phyloP scores from a whole-genome alignment of 1,139 yeast genomes.

The Yamadazyma aaseri region DNA sequence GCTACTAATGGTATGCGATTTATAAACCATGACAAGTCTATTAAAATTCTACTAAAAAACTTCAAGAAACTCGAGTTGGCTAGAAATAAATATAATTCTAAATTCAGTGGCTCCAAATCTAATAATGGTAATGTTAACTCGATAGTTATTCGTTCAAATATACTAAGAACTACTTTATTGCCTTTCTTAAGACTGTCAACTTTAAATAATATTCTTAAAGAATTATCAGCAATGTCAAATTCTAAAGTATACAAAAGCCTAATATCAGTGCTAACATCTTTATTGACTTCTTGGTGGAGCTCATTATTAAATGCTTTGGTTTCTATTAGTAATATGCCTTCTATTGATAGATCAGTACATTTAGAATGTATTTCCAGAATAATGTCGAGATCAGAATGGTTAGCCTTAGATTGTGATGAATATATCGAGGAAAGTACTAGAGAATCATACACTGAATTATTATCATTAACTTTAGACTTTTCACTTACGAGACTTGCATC shows the following conservation, averaged over 20 bases:
- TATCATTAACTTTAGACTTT: constrained; percentile 56
- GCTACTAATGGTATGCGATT: background rate
- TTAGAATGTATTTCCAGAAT: constrained; percentile 72
- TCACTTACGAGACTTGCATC: constrained; percentile 51
- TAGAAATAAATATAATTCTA: constrained; percentile 48
- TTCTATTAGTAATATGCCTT: constrained; percentile 22
- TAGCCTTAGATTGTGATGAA: constrained; percentile 19
- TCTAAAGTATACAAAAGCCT: constrained; percentile 32
- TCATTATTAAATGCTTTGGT: constrained; percentile 47
- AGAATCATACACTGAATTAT: constrained; percentile 28
- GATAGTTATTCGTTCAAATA: constrained; percentile 61
- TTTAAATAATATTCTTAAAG: constrained; percentile 23
- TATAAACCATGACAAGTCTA: constrained; percentile 21
- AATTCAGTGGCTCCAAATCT: constrained; percentile 29
- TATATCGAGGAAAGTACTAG: constrained; percentile 15
- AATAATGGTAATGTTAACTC: constrained; percentile 32
- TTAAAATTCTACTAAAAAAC: constrained; percentile 32
- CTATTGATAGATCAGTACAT: constrained; percentile 63
- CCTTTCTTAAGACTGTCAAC: constrained; percentile 55
- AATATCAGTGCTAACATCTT: constrained; percentile 34
- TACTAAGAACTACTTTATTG: constrained; percentile 62
- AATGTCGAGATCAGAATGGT: constrained; percentile 66
- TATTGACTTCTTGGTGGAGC: constrained; percentile 67
- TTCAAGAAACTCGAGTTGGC: constrained; percentile 47
- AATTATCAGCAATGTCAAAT: constrained; percentile 5